Evolutionary conservation across 2,329 filamentous ascomycete species (phyloP), one percentile per base, ranked within the genome.

Genomic region (Arthrobotrys megalospora): DNA sequence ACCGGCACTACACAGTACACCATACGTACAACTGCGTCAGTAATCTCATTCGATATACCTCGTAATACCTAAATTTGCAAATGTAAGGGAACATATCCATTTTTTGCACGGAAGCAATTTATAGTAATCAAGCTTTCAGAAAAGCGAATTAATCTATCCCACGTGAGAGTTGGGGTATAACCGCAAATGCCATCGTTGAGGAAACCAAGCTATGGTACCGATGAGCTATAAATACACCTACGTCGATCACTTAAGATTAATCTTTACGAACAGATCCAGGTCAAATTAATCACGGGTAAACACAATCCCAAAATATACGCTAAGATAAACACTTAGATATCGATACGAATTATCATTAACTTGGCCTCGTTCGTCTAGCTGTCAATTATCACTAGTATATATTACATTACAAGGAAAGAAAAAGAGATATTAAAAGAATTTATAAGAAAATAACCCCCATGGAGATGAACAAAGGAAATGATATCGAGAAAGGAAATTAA

Each of bases 391-490:
- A 60, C 48, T 69, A 65, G 32, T 77, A 66, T 68, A 71, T 68
- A 53, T 71, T 70, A 66, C 64, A 77, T 68, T 52, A 62, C 53
- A 62, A 70, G 53, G 55, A 70, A 69, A 70, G 11, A 10, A 48
- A 48, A 64, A 19, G 24, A 48, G 19, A 50, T 53, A 67, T 67
- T 67, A 73, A 65, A 66, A 60, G 45, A 36, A 32, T 52, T 75
- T 63, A 71, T 53, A 38, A 70, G 24, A 60, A 77, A 60, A 50
- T 48, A 50, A 50, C 58, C 36, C 65, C 52, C 38, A 62, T 28
- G 43, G 43, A 55, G 53, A 60, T 52, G 7, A 36, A 77, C 66
- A 77, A 77, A 76, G 50, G 72, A 76, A 63, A 77, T 55, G 6
- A 19, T 48, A 43, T 32, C 11, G 19, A 70, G 50, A 66, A 77